Evolutionary conservation across 1,284 basidiomycete species (phyloP).

Genomic region (Malassezia yamatoensis): DNA sequence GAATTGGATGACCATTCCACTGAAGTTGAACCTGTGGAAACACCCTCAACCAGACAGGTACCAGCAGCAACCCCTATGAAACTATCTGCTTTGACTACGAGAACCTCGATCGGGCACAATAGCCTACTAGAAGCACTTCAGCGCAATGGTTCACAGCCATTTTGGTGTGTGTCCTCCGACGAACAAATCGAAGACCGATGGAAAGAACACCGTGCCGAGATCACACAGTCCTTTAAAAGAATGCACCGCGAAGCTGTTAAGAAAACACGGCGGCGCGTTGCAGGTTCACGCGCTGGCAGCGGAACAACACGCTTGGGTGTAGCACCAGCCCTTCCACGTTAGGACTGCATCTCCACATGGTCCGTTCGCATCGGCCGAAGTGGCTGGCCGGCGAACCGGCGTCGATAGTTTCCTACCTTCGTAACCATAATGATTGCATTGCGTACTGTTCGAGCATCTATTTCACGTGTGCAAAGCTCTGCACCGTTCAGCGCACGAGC

Average conservation of each 20-base stretch:
- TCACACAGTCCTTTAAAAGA: constrained; percentile 33
- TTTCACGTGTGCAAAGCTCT: constrained; percentile 18
- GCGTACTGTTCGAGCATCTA: constrained; percentile 18
- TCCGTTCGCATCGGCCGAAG: constrained; percentile 8
- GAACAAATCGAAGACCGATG: constrained; percentile 24
- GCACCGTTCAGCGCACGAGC: constrained; percentile 14
- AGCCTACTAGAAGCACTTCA: neutral
- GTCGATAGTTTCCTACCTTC: neutral
- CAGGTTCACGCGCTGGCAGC: constrained; percentile 15
- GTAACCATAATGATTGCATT: constrained; percentile 18
- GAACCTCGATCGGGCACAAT: constrained; percentile 2
- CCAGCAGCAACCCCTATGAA: neutral
- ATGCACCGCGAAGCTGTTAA: constrained; percentile 37
- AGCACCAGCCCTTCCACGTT: neutral
- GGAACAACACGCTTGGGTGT: neutral
- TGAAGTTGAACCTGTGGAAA: neutral
- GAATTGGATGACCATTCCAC: constrained; percentile 2
- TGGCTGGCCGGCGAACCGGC: neutral
- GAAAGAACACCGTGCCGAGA: constrained; percentile 18
- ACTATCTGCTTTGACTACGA: neutral
- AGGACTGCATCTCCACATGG: neutral
- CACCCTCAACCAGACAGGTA: neutral
- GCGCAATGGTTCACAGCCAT: constrained; percentile 18
- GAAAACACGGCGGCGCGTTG: constrained; percentile 21
- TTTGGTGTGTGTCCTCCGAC: constrained; percentile 19